Percentiles rank a stretch among this genome's conserved stretches.
These are phyloP conservation scores for Vitis vinifera DNA, from an alignment of 164 flowering plant genomes.

Conservation along the genomic window ASM3070453v1 NC_081807.1:5221001-5221500, in stretches of 20 bases:
- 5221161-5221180: slow-evolving; percentile 76
- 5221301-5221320: background rate
- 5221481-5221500: slow-evolving; percentile 98
- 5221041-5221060: background rate
- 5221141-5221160: slow-evolving; percentile 90
- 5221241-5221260: slow-evolving; percentile 84
- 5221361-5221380: slow-evolving; percentile 91
- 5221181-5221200: slow-evolving; percentile 78
- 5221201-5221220: slow-evolving; percentile 94
- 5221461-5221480: slow-evolving; percentile 83
- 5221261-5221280: slow-evolving; percentile 92
- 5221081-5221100: slow-evolving; percentile 11
- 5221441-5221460: slow-evolving; percentile 92
- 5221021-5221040: background rate
- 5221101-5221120: slow-evolving; percentile 86
- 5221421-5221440: slow-evolving; percentile 90
- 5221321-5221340: background rate
- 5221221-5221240: slow-evolving; percentile 81
- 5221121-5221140: slow-evolving; percentile 96
- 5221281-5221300: background rate
- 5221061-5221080: background rate
- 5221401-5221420: slow-evolving; percentile 71
- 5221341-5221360: slow-evolving; percentile 52
- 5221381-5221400: slow-evolving; percentile 81
- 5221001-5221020: slow-evolving; percentile 56